Percentiles rank a stretch among this genome's conserved stretches.
Evolutionary conservation across 164 flowering plant genomes (phyloP).

Genomic region (Magnolia kwangsiensis): DNA sequence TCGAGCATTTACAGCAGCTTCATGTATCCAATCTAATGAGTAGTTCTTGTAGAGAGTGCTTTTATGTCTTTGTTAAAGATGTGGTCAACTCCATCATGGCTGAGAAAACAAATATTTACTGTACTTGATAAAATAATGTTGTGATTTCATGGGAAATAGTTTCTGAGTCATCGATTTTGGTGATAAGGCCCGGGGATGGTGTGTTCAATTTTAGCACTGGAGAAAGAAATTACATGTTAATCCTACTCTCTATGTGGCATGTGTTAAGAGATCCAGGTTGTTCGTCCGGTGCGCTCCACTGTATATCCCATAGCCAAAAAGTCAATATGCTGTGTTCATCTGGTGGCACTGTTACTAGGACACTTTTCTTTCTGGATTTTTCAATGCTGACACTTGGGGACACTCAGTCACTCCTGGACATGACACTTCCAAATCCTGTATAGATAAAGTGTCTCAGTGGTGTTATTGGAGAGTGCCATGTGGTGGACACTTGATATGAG

Average conservation of each 20-base stretch:
- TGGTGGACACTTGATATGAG: background rate
- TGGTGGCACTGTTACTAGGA: background rate
- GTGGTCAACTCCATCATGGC: conserved; percentile 40
- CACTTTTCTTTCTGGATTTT: background rate
- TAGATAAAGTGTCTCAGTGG: background rate
- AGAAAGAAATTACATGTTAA: background rate
- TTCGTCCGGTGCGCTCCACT: background rate
- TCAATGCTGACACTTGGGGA: background rate
- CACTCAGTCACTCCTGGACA: background rate
- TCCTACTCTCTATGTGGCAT: background rate
- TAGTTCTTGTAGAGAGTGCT: conserved; percentile 63
- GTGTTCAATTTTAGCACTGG: background rate
- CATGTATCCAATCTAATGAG: conserved; percentile 48
- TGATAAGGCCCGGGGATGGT: background rate
- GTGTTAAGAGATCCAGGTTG: background rate
- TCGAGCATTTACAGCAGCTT: conserved; percentile 13
- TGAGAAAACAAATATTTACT: conserved; percentile 21
- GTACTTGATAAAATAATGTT: background rate
- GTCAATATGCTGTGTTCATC: background rate
- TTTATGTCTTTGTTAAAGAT: conserved; percentile 50
- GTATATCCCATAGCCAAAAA: background rate
- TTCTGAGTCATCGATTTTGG: background rate
- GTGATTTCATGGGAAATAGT: background rate
- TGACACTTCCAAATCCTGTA: background rate
- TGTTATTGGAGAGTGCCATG: background rate